Base-by-base conservation (phyloP, 176 grass and related monocot species). In the Oryza coarctata region DNA sequence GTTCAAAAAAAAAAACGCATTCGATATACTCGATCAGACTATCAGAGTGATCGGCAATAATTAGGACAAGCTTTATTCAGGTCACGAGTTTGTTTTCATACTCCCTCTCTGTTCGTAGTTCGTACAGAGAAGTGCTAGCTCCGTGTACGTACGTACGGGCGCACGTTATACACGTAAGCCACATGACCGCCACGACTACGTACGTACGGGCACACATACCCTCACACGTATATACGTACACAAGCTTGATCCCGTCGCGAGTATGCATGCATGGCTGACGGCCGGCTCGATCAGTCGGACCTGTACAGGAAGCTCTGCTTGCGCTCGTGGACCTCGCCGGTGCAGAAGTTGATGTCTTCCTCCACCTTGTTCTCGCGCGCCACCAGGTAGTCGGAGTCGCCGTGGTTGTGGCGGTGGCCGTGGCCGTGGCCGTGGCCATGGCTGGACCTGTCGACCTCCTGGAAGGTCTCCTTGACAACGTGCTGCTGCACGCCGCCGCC, bases 291-390 rank as follows among this genome's bases (percentile, higher is more conserved):
- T 85, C 32, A 88, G 76, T 84, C 64, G 12, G 70, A 33, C 77
- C 57, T 76, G 64, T 71, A 22, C 40, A 55, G 13, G 82, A 81
- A 10, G 72, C 39, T 85, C 41, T 85, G 64, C 82, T 89, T 89
- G 71, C 87, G 87, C 82, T 89, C 77, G 65, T 77, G 87, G 77
- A 77, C 71, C 87, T 85, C 87, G 41, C 87, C 87, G 65, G 87
- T 85, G 77, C 71, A 20, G 41, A 77, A 77, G 82, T 89, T 83
- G 74, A 90, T 0, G 68, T 90, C 79, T 68, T 90, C 84, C 79
- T 86, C 79, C 28, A 90, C 18, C 83, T 4, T 86, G 38, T 44
- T 86, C 74, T 86, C 84, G 68, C 84, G 79, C 68, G 38, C 29
- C 79, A 33, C 30, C 4, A 83, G 5, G 83, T 72, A 63, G 66